Conservation (phyloP, 2,329 filamentous ascomycete genomes). For the Aureobasidium sp. region DNA sequence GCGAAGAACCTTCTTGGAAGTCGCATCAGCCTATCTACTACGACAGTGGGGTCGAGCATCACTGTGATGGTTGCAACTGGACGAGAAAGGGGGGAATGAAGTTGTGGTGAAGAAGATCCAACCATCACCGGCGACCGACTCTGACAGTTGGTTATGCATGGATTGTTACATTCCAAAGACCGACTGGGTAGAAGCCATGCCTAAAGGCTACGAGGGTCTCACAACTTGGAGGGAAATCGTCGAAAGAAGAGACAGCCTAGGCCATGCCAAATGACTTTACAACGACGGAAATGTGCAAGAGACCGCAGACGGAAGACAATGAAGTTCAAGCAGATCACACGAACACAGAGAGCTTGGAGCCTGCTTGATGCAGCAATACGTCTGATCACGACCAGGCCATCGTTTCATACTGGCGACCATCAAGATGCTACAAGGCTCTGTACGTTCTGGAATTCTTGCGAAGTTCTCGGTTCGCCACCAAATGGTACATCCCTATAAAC, state of each 20-base stretch:
- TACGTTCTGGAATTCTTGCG: background rate
- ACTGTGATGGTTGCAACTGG: background rate
- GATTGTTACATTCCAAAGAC: background rate
- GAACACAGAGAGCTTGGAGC: background rate
- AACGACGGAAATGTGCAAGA: background rate
- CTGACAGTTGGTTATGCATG: background rate
- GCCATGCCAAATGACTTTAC: background rate
- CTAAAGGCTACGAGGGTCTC: background rate
- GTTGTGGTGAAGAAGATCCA: background rate
- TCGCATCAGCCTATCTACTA: background rate
- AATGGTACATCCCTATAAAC: background rate
- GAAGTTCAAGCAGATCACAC: background rate
- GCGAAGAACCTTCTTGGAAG: background rate
- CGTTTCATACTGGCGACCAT: background rate
- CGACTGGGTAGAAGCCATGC: background rate
- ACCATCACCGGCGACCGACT: background rate
- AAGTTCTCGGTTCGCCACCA: background rate
- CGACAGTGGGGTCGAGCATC: background rate
- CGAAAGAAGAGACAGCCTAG: background rate
- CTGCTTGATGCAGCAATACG: background rate
- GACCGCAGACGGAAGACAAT: background rate
- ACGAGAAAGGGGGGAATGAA: background rate
- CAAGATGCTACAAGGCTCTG: background rate
- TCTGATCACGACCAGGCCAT: background rate
- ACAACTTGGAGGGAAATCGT: background rate